Conservation (phyloP, 2,329 filamentous ascomycete genomes). For the Periconia digitata region DNA sequence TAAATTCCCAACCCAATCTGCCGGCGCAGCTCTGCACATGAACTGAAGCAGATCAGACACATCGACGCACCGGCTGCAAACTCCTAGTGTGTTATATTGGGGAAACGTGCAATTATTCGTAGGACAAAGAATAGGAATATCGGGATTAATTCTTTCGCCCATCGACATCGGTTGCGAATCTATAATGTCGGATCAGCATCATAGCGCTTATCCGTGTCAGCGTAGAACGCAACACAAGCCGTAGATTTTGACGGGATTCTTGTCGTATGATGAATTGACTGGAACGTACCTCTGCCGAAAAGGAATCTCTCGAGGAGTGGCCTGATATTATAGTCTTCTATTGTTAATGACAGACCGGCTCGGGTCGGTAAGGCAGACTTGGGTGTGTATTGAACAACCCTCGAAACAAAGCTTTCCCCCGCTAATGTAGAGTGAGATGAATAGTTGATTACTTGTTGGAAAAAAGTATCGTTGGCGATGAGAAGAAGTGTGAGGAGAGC, state of each 20-base stretch:
- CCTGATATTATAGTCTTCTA: neutral
- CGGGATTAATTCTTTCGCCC: conserved; percentile 18
- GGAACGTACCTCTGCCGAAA: conserved; percentile 3
- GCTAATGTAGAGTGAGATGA: conserved; percentile 12
- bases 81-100: conserved; percentile 19
- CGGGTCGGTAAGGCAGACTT: neutral
- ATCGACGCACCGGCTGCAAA: conserved; percentile 19
- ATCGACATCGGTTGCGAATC: conserved; percentile 8
- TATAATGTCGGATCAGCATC: no score
- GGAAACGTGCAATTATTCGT: conserved; percentile 26
- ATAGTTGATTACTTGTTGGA: conserved; percentile 29
- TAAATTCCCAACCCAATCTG: neutral
- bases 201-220: no score
- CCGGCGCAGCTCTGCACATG: neutral
- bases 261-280: no score
- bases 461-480: conserved; percentile 32
- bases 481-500: conserved; percentile 21
- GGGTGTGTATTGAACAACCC: neutral
- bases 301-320: neutral
- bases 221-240: no score
- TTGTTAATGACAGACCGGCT: no score
- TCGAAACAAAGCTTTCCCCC: conserved; percentile 2
- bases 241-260: neutral
- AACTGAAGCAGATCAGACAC: neutral
- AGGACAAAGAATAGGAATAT: conserved; percentile 26